Conservation (phyloP, 2,329 filamentous ascomycete genomes). For the Balansia obtecta region DNA sequence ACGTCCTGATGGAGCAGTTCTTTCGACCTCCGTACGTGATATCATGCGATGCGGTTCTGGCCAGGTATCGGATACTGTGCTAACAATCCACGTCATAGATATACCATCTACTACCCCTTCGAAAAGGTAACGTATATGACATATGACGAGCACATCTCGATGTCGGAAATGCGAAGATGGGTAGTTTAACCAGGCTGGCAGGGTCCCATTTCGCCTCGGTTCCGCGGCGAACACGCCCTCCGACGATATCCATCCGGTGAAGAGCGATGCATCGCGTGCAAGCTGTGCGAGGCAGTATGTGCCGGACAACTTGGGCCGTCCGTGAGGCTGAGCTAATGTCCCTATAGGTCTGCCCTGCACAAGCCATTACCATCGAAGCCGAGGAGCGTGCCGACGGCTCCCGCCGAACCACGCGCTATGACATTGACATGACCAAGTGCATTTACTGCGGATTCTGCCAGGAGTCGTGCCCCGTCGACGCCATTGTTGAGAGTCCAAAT, state of each 20-base stretch:
- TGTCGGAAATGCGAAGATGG: neutral
- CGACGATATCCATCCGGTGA: constrained; percentile 94
- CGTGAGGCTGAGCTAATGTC: neutral
- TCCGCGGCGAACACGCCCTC: constrained; percentile 95
- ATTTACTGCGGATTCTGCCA: constrained; percentile 99
- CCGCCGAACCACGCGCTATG: constrained; percentile 89
- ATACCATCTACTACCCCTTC: constrained; percentile 98
- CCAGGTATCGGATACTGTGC: neutral
- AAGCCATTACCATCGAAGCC: constrained; percentile 97
- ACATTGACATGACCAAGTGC: constrained; percentile 99
- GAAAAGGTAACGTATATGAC: constrained; percentile 57
- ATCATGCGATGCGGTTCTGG: neutral
- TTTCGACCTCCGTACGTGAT: constrained; percentile 86
- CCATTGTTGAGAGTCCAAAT: constrained; percentile 57
- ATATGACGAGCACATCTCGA: neutral
- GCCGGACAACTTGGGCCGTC: neutral
- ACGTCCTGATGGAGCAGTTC: constrained; percentile 93
- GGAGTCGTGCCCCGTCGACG: constrained; percentile 96
- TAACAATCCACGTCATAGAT: constrained; percentile 39
- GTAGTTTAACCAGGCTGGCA: constrained; percentile 18
- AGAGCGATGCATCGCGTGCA: constrained; percentile 99
- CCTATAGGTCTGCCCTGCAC: constrained; percentile 73
- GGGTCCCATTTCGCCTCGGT: constrained; percentile 93
- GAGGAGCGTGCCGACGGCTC: constrained; percentile 96
- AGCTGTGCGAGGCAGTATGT: constrained; percentile 82